phyloP scores from a whole-genome alignment of 768 basidiomycete genomes.

The Crucibulum laeve region DNA sequence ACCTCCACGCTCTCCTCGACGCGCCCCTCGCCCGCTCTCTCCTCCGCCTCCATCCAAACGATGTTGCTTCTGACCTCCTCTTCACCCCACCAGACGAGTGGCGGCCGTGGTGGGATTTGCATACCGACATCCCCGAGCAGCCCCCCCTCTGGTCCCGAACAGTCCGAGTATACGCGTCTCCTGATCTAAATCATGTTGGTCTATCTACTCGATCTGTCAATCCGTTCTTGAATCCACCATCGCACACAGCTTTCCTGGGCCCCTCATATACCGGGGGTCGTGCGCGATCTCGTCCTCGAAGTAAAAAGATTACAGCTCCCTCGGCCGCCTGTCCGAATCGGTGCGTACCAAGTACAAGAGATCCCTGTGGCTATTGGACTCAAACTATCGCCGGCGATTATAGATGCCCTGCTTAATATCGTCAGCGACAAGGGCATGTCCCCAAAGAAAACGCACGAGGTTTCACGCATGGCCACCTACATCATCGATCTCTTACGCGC shows the following conservation, averaged over 20 bases:
- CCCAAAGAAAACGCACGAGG: slow-evolving; percentile 75
- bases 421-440: slow-evolving; percentile 48
- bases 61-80: slow-evolving; percentile 18
- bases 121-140: slow-evolving; percentile 2
- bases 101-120: not conserved
- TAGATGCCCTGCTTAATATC: slow-evolving; percentile 6
- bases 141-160: slow-evolving; percentile 15
- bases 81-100: slow-evolving; percentile 17
- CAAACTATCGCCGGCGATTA: not conserved
- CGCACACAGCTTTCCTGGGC: no score
- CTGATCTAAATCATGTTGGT: not conserved
- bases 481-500: slow-evolving; percentile 32
- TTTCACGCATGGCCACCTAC: slow-evolving; percentile 57
- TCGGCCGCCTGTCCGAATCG: no score
- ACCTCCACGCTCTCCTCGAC: slow-evolving; percentile 5
- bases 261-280: no score
- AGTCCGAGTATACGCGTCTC: not conserved
- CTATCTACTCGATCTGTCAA: not conserved
- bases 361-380: slow-evolving; percentile 18
- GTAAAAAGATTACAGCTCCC: no score
- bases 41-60: slow-evolving; percentile 46
- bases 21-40: slow-evolving; percentile 23
- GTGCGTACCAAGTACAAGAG: slow-evolving; percentile 16
- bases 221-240: not conserved
- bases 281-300: no score